Evolutionary conservation across 2,329 filamentous ascomycete species (phyloP), one percentile per base, ranked within the genome.

Genomic region (Zalaria obscura): DNA sequence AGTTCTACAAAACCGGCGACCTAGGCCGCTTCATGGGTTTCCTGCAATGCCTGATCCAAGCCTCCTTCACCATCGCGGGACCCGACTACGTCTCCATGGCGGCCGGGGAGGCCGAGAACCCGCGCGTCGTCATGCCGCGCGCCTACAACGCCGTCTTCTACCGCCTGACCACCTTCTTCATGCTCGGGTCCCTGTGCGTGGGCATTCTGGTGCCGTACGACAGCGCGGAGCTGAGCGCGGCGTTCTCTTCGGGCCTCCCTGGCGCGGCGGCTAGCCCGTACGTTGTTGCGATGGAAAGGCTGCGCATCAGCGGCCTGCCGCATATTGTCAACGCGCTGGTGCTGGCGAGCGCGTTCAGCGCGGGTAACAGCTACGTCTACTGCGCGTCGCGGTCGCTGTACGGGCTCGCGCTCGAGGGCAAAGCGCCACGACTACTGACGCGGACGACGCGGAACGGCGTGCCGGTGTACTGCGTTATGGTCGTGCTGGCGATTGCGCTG

Each of bases 91-190:
- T 83, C 47, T 63, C 68, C 27, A 69, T 76, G 70, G 67, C 72
- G 4, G 80, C 80, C 2, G 80, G 78, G 11, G 82, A 86, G 57
- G 73, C 80, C 1, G 73, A 81, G 51, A 81, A 84, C 49, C 81
- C 82, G 0, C 75, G 81, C 10, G 63, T 62, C 11, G 73, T 80
- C 18, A 75, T 91, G 59, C 83, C 83, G 0, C 75, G 73, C 34
- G 83, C 83, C 1, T 87, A 77, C 60, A 85, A 85, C 45, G 76
- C 80, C 38, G 82, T 88, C 1, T 87, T 88, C 58, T 87, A 83
- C 59, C 78, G 84, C 28, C 65, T 89, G 28, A 80, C 80, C 0
- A 64, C 73, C 2, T 88, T 89, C 58, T 88, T 87, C 61, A 72
- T 85, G 33, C 70, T 86, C 2, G 83, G 83, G 2, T 76, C 80